A percentile compares a stretch with the other conserved stretches of the same genome.
These are phyloP conservation scores for Herpetospermum pedunculosum DNA, from an alignment of 306 rosid species.

Conservation along the genomic window DNA sequence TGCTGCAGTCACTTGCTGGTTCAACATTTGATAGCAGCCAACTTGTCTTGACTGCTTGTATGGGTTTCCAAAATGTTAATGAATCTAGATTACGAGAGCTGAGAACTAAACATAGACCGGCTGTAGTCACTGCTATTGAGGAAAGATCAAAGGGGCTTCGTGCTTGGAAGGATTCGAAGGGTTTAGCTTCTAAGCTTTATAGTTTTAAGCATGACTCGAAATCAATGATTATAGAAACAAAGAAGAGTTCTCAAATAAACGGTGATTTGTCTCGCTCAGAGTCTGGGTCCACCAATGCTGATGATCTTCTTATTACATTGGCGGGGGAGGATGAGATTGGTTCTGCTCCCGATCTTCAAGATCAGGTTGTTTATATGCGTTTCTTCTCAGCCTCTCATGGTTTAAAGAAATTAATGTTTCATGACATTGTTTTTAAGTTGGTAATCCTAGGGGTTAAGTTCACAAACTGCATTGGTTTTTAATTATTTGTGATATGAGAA, in stretches of 20 bases:
- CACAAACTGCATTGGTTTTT: background rate
- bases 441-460: background rate
- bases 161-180: conserved; percentile 77
- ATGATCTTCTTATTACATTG: conserved; percentile 64
- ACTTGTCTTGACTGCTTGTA: conserved; percentile 94
- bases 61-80: conserved; percentile 88
- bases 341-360: conserved; percentile 76
- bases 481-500: background rate
- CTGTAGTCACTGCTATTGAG: conserved; percentile 63
- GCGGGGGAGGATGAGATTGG: conserved; percentile 75
- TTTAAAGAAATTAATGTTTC: background rate
- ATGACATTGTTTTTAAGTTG: background rate
- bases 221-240: conserved; percentile 33
- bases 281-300: conserved; percentile 82
- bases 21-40: conserved; percentile 99
- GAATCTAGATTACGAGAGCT: conserved; percentile 72
- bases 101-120: conserved; percentile 80
- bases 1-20: conserved; percentile 94
- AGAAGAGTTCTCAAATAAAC: conserved; percentile 32
- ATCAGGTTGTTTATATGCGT: conserved; percentile 29
- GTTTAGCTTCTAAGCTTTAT: conserved; percentile 84
- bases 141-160: conserved; percentile 88
- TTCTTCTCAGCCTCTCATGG: background rate
- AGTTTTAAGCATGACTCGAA: conserved; percentile 62
- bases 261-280: conserved; percentile 58